phyloP scores from a whole-genome alignment of 176 grass and related monocot genomes.

The Zoysia japonica region DNA sequence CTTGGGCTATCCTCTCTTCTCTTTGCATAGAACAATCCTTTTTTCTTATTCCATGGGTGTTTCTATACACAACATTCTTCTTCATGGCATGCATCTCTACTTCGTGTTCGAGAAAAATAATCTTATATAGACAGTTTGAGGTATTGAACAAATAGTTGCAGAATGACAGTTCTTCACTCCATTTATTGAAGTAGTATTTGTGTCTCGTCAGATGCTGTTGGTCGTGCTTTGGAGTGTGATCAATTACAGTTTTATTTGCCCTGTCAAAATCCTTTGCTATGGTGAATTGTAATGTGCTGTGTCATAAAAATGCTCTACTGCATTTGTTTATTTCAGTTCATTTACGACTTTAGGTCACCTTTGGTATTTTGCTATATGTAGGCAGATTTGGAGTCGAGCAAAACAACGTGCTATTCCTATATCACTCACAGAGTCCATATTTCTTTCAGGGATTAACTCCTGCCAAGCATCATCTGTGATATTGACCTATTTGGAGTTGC shows the following conservation, averaged over 20 bases:
- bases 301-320: neutral
- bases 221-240: neutral
- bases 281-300: constrained; percentile 20
- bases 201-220: neutral
- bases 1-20: no score
- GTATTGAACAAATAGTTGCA: neutral
- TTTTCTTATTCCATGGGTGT: no score
- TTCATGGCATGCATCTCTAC: no score
- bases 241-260: neutral
- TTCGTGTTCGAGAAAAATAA: neutral
- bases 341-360: neutral
- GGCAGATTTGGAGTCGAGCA: neutral
- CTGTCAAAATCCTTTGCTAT: neutral
- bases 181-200: neutral
- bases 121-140: neutral
- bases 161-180: neutral
- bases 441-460: constrained; percentile 39
- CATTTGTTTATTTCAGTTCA: neutral
- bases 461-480: neutral
- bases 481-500: constrained; percentile 24
- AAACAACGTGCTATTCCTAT: neutral
- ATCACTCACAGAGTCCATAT: constrained; percentile 14
- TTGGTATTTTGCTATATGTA: constrained; percentile 6
- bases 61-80: no score
- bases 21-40: no score